Evolutionary conservation across 768 basidiomycete species (phyloP).

Genomic region (Amanita muscaria): DNA sequence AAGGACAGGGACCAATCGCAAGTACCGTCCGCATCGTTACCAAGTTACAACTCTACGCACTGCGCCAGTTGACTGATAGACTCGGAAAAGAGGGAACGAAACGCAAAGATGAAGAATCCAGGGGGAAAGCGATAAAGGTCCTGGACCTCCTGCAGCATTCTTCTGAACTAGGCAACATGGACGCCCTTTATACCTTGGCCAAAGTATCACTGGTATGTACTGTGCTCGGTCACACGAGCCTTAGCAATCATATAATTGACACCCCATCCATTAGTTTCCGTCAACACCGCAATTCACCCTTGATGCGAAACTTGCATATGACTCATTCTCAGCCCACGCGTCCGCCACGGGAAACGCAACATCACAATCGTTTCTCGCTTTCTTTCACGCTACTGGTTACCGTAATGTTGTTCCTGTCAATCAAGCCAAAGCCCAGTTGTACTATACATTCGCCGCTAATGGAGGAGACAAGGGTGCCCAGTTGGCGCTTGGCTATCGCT

Average conservation of each 20-base stretch:
- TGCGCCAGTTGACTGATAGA: conserved; percentile 33
- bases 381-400: conserved; percentile 87
- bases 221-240: background rate
- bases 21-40: conserved; percentile 58
- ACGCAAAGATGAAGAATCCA: conserved; percentile 58
- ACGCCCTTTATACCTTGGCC: conserved; percentile 64
- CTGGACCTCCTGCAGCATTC: conserved; percentile 76
- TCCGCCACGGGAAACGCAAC: conserved; percentile 71
- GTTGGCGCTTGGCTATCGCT: conserved; percentile 88
- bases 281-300: conserved; percentile 57
- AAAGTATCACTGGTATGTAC: conserved; percentile 56
- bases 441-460: conserved; percentile 91
- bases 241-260: background rate
- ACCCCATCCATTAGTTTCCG: conserved; percentile 47
- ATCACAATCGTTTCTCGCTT: conserved; percentile 78
- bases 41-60: conserved; percentile 54
- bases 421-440: conserved; percentile 78
- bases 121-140: conserved; percentile 70
- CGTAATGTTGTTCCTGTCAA: conserved; percentile 51
- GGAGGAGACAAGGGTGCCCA: conserved; percentile 81
- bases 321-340: conserved; percentile 58
- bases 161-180: conserved; percentile 64
- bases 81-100: conserved; percentile 36
- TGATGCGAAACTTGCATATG: conserved; percentile 54
- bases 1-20: conserved; percentile 72